Conservation (phyloP, 495 filamentous ascomycete genomes). For the Aspergillus asperescens region DNA sequence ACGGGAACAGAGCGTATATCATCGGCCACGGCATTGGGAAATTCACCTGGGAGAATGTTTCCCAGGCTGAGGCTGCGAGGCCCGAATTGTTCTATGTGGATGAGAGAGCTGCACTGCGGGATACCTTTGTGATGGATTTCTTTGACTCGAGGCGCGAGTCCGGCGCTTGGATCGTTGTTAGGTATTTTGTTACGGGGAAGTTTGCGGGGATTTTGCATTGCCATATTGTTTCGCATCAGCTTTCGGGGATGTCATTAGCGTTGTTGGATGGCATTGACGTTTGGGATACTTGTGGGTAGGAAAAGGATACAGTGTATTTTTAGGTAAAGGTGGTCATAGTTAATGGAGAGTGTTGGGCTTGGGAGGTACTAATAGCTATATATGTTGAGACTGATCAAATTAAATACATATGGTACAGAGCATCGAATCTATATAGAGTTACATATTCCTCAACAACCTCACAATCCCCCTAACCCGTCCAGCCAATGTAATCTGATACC, state of each 20-base stretch:
- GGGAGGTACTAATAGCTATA: no score
- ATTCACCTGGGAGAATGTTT: constrained; percentile 39
- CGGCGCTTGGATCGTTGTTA: constrained; percentile 42
- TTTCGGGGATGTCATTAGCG: constrained; percentile 43
- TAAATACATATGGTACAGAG: no score
- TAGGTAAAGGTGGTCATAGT: no score
- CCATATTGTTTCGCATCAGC: constrained; percentile 48
- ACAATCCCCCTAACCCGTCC: constrained; percentile 46
- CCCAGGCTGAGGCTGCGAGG: constrained; percentile 34
- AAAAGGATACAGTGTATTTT: neutral
- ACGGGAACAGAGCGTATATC: constrained; percentile 45
- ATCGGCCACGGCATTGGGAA: constrained; percentile 39
- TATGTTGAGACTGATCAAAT: no score
- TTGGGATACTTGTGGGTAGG: constrained; percentile 32
- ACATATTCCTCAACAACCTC: constrained; percentile 46
- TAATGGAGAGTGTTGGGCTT: no score
- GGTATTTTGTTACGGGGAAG: constrained; percentile 49
- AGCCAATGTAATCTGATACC: constrained; percentile 50
- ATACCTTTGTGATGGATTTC: constrained; percentile 37
- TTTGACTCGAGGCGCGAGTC: constrained; percentile 4
- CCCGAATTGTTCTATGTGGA: constrained; percentile 44
- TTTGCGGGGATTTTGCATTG: constrained; percentile 50
- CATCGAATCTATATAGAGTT: no score
- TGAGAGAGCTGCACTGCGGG: constrained; percentile 32
- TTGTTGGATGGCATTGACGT: constrained; percentile 48